phyloP scores from a whole-genome alignment of 2,329 filamentous ascomycete genomes.

The Fusarium redolens region DNA sequence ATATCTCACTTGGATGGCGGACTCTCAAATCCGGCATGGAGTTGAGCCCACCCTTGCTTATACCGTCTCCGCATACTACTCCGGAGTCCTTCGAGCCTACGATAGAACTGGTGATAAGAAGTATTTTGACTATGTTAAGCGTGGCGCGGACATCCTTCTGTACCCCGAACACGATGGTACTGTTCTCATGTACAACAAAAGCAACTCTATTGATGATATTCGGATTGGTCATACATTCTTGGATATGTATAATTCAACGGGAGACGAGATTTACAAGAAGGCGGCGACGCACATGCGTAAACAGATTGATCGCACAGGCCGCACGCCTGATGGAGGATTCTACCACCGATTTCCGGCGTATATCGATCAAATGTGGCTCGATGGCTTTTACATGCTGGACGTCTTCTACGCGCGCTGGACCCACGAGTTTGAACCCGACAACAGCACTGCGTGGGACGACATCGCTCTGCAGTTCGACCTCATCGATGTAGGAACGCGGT shows the following conservation, averaged over 20 bases:
- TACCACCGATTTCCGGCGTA: constrained; percentile 61
- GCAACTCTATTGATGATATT: constrained; percentile 34
- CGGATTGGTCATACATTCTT: constrained; percentile 31
- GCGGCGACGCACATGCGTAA: constrained; percentile 23
- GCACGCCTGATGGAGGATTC: constrained; percentile 62
- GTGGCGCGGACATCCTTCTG: constrained; percentile 35
- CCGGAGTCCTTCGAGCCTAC: constrained; percentile 26
- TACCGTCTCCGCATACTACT: constrained; percentile 36
- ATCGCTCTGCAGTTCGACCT: constrained; percentile 58
- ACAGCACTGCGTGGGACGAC: constrained; percentile 56
- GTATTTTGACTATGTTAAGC: constrained; percentile 43
- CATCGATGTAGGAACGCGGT: constrained; percentile 55
- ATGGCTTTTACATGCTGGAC: constrained; percentile 64
- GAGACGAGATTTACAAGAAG: constrained; percentile 29
- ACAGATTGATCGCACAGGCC: constrained; percentile 36
- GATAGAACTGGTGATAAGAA: constrained; percentile 39
- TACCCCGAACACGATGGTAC: constrained; percentile 39
- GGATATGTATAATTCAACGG: constrained; percentile 29
- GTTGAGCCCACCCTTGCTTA: constrained; percentile 43
- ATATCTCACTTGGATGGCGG: constrained; percentile 45
- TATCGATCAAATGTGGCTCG: constrained; percentile 67
- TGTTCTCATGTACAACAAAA: constrained; percentile 33
- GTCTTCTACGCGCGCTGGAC: constrained; percentile 57
- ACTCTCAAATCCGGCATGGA: constrained; percentile 44
- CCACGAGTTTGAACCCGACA: constrained; percentile 49